A percentile compares a stretch with the other conserved stretches of the same genome.
Conservation (phyloP, 495 filamentous ascomycete species). For the Neurospora sp. region DNA sequence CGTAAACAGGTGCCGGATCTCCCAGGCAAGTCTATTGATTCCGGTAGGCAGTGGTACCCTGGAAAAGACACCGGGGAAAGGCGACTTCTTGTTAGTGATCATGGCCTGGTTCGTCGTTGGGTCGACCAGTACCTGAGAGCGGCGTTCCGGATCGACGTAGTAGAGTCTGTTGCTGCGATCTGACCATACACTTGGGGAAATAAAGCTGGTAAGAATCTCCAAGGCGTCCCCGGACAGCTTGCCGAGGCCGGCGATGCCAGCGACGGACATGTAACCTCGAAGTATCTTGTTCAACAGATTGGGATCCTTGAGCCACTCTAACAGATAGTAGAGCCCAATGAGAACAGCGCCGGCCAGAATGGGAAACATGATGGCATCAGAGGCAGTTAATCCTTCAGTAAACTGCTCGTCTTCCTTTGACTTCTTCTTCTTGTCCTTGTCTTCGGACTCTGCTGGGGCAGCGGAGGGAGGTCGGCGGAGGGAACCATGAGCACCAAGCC, state of each 20-base stretch:
- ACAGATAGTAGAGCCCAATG: slow-evolving; percentile 72
- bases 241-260: slow-evolving; percentile 65
- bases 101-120: slow-evolving; percentile 7
- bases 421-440: slow-evolving; percentile 29
- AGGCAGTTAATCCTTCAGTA: slow-evolving; percentile 67
- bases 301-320: slow-evolving; percentile 81
- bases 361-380: slow-evolving; percentile 81
- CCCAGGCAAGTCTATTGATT: slow-evolving; percentile 27
- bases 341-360: slow-evolving; percentile 67
- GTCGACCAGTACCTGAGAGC: slow-evolving; percentile 15
- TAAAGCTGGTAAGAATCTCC: slow-evolving; percentile 51
- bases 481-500: slow-evolving; percentile 36
- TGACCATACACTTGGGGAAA: slow-evolving; percentile 60
- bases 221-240: slow-evolving; percentile 59
- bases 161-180: slow-evolving; percentile 33
- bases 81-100: slow-evolving; percentile 24
- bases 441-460: slow-evolving; percentile 43
- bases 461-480: slow-evolving; percentile 72
- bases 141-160: slow-evolving; percentile 28
- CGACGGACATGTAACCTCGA: slow-evolving; percentile 71
- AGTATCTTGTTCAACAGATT: slow-evolving; percentile 74
- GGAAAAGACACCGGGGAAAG: slow-evolving; percentile 35
- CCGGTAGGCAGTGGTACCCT: slow-evolving; percentile 14
- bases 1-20: slow-evolving; percentile 30
- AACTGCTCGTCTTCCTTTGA: slow-evolving; percentile 52